phyloP scores from a whole-genome alignment of 2,329 filamentous ascomycete genomes.

The Colletotrichum tanaceti region DNA sequence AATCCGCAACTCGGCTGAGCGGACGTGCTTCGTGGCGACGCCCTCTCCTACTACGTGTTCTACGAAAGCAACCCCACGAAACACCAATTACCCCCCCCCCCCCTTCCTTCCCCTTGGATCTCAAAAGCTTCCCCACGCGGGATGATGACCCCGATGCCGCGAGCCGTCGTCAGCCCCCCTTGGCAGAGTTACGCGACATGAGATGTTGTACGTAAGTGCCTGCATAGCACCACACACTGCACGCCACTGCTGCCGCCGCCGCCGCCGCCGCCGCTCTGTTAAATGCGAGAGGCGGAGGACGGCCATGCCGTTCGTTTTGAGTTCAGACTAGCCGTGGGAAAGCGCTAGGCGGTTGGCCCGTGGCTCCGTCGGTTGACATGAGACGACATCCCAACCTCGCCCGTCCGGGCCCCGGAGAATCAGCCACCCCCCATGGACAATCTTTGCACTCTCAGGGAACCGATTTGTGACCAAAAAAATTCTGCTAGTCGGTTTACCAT shows the following conservation, averaged over 20 bases:
- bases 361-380: not conserved
- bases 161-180: slow-evolving; percentile 13
- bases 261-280: not conserved
- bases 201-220: slow-evolving; percentile 9
- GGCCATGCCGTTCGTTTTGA: slow-evolving; percentile 19
- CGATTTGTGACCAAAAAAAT: slow-evolving; percentile 5
- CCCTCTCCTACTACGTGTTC: not conserved
- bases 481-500: too few relatives aligned
- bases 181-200: slow-evolving; percentile 19
- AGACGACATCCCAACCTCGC: not conserved
- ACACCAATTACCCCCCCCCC: not conserved
- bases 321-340: slow-evolving; percentile 22
- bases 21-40: not conserved
- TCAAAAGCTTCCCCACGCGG: slow-evolving; percentile 26
- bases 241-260: too few relatives aligned
- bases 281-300: not conserved
- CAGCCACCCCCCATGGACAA: not conserved
- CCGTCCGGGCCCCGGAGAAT: not conserved
- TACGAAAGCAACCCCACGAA: not conserved
- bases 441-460: not conserved
- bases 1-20: not conserved
- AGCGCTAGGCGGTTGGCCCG: too few relatives aligned
- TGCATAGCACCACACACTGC: not conserved
- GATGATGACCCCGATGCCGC: slow-evolving; percentile 18
- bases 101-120: not conserved